phyloP scores from a whole-genome alignment of 2,329 filamentous ascomycete species.

The Aspergillus clavatus region DNA sequence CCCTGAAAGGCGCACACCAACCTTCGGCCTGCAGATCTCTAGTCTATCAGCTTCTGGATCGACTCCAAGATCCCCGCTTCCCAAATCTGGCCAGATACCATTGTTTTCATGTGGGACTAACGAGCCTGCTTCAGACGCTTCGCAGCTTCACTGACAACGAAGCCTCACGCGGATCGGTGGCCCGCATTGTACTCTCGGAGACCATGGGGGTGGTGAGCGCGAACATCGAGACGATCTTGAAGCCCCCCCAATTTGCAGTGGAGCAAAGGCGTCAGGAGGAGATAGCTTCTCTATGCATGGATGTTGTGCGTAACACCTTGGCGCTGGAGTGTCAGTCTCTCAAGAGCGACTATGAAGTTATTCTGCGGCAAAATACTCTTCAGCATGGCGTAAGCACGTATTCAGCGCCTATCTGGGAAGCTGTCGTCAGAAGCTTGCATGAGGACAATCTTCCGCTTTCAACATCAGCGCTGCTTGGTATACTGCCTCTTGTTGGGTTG shows the following conservation, averaged over 20 bases:
- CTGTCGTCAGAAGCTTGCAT: slow-evolving; percentile 64
- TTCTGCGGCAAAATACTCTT: slow-evolving; percentile 57
- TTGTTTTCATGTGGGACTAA: slow-evolving; percentile 44
- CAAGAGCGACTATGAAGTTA: slow-evolving; percentile 61
- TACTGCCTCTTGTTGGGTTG: slow-evolving; percentile 65
- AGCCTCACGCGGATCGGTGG: slow-evolving; percentile 42
- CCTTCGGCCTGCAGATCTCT: slow-evolving; percentile 77
- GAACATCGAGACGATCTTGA: slow-evolving; percentile 54
- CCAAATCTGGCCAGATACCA: slow-evolving; percentile 41
- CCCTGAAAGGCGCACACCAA: slow-evolving; percentile 69
- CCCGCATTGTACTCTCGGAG: slow-evolving; percentile 46
- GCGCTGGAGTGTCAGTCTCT: slow-evolving; percentile 68
- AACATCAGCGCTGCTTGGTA: slow-evolving; percentile 65
- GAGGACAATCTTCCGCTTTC: slow-evolving; percentile 67
- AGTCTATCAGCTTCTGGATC: slow-evolving; percentile 67
- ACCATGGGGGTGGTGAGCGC: slow-evolving; percentile 45
- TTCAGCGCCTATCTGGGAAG: slow-evolving; percentile 73
- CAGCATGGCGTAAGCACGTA: slow-evolving; percentile 65
- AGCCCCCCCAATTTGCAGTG: slow-evolving; percentile 48
- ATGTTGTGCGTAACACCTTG: slow-evolving; percentile 63
- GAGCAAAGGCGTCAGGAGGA: slow-evolving; percentile 48
- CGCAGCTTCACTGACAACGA: slow-evolving; percentile 46
- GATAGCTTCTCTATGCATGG: slow-evolving; percentile 53
- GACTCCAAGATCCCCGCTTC: slow-evolving; percentile 41
- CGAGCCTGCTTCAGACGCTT: slow-evolving; percentile 43